Evolutionary conservation across 257 asterid species (phyloP).

Genomic region (Buddleja alternifolia): DNA sequence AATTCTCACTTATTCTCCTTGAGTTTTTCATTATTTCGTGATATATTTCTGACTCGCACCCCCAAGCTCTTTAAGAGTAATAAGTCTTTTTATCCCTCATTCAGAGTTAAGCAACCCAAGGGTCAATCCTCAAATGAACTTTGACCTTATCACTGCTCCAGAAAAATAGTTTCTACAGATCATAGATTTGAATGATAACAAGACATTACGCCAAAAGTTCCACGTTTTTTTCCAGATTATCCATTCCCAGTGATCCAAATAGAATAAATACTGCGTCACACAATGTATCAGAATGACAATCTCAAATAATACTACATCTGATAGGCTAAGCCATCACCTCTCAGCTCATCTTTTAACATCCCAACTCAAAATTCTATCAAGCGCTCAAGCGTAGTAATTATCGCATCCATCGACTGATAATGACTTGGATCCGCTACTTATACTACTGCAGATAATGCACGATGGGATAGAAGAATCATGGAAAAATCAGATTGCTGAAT

Average conservation of each 20-base stretch:
- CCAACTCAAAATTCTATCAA: conserved; percentile 17
- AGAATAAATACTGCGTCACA: not conserved
- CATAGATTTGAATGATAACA: conserved; percentile 7
- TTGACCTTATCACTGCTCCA: not conserved
- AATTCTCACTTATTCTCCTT: not conserved
- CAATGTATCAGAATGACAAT: not conserved
- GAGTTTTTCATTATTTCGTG: not conserved
- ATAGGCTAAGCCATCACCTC: not conserved
- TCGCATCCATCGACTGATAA: not conserved
- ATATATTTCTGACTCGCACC: not conserved
- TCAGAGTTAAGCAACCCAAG: not conserved
- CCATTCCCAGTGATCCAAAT: no score
- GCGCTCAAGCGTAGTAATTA: not conserved
- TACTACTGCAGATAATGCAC: not conserved
- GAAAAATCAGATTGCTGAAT: conserved; percentile 13
- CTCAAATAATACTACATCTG: conserved; percentile 16
- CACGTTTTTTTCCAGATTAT: no score
- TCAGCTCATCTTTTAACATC: not conserved
- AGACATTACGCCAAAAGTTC: not conserved
- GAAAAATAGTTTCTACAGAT: not conserved
- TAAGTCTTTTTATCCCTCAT: not conserved
- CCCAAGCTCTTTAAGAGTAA: conserved; percentile 1
- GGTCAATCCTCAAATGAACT: conserved; percentile 7
- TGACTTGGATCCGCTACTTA: not conserved
- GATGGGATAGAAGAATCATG: not conserved